phyloP scores from a whole-genome alignment of 2,329 filamentous ascomycete genomes.

The Trichoderma arundinaceum region DNA sequence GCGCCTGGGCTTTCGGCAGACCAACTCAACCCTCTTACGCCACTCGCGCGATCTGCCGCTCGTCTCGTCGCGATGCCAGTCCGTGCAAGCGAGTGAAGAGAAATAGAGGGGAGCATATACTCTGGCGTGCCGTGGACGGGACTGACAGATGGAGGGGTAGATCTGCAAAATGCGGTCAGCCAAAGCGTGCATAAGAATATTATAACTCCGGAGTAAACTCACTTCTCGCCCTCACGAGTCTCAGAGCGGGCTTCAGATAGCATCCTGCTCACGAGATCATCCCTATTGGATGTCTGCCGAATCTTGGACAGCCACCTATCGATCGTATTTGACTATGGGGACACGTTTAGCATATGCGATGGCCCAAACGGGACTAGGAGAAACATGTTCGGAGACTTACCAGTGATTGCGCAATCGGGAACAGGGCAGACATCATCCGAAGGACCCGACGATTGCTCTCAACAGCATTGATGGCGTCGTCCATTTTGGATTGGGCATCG shows the following conservation, averaged over 20 bases:
- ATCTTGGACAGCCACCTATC: constrained; percentile 49
- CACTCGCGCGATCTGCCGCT: constrained; percentile 30
- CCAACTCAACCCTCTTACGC: constrained; percentile 34
- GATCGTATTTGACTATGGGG: constrained; percentile 45
- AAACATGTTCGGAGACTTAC: constrained; percentile 38
- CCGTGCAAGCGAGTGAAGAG: constrained; percentile 36
- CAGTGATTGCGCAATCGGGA: constrained; percentile 49
- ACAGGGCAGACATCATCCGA: constrained; percentile 46
- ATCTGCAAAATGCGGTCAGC: constrained; percentile 27
- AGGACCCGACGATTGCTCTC: constrained; percentile 49
- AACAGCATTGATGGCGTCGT: constrained; percentile 48
- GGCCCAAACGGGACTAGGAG: no score
- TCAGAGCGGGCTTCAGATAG: constrained; percentile 37
- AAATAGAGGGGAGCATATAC: constrained; percentile 36
- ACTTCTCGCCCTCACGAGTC: constrained; percentile 35
- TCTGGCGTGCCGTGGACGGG: constrained; percentile 34
- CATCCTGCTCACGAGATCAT: constrained; percentile 35
- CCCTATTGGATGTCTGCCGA: constrained; percentile 39
- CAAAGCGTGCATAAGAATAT: neutral
- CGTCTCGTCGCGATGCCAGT: constrained; percentile 32
- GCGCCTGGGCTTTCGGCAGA: constrained; percentile 36
- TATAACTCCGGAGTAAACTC: constrained; percentile 2
- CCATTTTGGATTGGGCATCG: constrained; percentile 46
- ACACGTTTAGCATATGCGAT: constrained; percentile 1
- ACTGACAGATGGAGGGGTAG: constrained; percentile 30